phyloP scores from a whole-genome alignment of 148 eudicot species.

The Limonium bicolor region DNA sequence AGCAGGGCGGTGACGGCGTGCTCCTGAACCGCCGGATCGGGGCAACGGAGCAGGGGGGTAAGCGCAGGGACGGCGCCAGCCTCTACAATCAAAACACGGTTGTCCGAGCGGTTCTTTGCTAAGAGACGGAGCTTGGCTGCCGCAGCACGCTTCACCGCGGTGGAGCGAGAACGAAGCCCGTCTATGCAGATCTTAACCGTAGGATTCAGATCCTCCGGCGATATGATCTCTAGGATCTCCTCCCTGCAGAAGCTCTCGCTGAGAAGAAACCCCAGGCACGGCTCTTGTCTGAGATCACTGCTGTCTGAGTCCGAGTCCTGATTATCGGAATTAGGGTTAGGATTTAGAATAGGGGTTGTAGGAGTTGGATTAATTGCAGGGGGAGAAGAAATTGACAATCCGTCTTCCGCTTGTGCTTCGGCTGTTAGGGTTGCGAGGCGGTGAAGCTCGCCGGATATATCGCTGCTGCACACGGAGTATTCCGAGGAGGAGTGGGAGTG shows the following conservation, averaged over 20 bases:
- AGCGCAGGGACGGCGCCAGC: constrained; percentile 69
- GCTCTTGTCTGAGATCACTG: constrained; percentile 19
- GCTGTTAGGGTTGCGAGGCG: constrained; percentile 28
- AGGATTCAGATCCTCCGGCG: constrained; percentile 78
- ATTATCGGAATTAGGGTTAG: no score
- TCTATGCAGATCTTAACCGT: constrained; percentile 71
- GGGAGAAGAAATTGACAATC: no score
- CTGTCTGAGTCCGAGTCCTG: no score
- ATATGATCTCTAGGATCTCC: constrained; percentile 73
- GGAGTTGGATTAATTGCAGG: no score
- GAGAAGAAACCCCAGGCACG: constrained; percentile 47
- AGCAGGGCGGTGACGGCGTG: constrained; percentile 76
- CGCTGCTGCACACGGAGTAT: constrained; percentile 61
- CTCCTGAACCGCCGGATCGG: constrained; percentile 74
- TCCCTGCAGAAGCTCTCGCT: constrained; percentile 69
- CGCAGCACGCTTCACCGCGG: constrained; percentile 49
- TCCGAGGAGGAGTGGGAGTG: constrained; percentile 42
- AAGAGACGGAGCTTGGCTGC: constrained; percentile 63
- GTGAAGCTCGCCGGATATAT: constrained; percentile 81
- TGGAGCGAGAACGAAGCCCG: constrained; percentile 38
- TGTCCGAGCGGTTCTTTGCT: constrained; percentile 77
- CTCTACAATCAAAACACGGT: constrained; percentile 64
- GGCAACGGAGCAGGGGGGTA: constrained; percentile 36
- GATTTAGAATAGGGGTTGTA: no score
- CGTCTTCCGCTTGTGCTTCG: background rate